Conservation (phyloP, 1,284 basidiomycete species). For the Microbotryum silenes-acaulis region DNA sequence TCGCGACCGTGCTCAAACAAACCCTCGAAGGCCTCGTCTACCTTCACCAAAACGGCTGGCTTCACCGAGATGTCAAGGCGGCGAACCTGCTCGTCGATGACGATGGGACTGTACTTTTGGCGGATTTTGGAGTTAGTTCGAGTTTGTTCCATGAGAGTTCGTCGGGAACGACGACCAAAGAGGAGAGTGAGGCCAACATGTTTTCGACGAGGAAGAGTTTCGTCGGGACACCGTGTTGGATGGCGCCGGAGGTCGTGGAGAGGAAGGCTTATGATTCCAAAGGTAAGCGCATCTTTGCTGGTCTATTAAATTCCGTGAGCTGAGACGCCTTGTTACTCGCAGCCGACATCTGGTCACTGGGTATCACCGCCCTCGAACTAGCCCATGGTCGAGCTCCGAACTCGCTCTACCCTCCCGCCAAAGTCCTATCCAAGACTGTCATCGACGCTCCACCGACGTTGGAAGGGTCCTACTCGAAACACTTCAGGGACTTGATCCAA, state of each 20-base stretch:
- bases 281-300: slow-evolving; percentile 23
- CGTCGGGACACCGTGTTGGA: slow-evolving; percentile 89
- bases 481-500: slow-evolving; percentile 71
- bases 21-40: slow-evolving; percentile 73
- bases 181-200: slow-evolving; percentile 46
- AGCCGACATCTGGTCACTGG: slow-evolving; percentile 87
- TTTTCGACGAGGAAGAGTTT: slow-evolving; percentile 64
- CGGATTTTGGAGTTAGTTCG: slow-evolving; percentile 79
- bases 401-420: slow-evolving; percentile 64
- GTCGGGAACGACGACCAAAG: not conserved
- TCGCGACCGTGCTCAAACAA: slow-evolving; percentile 72
- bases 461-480: slow-evolving; percentile 66
- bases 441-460: slow-evolving; percentile 52
- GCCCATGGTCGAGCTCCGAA: slow-evolving; percentile 72
- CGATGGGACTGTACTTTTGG: slow-evolving; percentile 71
- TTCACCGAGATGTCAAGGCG: slow-evolving; percentile 80
- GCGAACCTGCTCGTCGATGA: slow-evolving; percentile 74
- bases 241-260: slow-evolving; percentile 84
- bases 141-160: slow-evolving; percentile 56
- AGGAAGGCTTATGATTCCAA: slow-evolving; percentile 72
- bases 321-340: not conserved
- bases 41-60: slow-evolving; percentile 76
- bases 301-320: not conserved
- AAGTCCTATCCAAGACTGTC: slow-evolving; percentile 60
- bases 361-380: slow-evolving; percentile 78